Base-by-base conservation (phyloP, 1,284 basidiomycete species). In the Cutaneotrichosporon cavernicola region DNA sequence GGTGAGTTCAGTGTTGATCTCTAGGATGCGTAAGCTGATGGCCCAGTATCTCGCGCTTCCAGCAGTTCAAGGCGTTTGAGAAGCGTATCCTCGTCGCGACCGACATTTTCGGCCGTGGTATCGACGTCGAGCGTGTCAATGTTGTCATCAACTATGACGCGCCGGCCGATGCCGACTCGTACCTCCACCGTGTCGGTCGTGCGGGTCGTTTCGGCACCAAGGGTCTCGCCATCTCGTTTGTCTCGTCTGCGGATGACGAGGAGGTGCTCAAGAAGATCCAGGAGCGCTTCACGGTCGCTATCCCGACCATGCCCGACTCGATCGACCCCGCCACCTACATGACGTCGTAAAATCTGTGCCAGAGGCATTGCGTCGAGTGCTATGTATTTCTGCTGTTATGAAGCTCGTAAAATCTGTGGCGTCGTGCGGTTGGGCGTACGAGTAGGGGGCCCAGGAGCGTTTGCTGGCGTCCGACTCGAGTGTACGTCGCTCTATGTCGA, bases 131-230 rank as follows among this genome's bases (percentile, higher is more conserved):
- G 80, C 92, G 94, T 72, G 94, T 97, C 71, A 97, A 97, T 82
- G 97, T 96, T 67, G 92, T 95, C 58, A 86, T 96, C 82, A 95
- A 95, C 81, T 95, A 94, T 75, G 97, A 99, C 78, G 95, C 91
- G 63, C 95, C 97, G 50, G 86, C 90, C 56, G 97, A 99, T 76
- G 97, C 97, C 43, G 97, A 99, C 83, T 94, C 91, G 69, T 99
- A 99, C 82, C 86, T 99, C 61, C 97, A 99, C 83, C 90, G 97
- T 82, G 97, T 99, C 66, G 97, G 95, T 72, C 95, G 97, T 85
- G 97, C 97, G 70, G 97, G 97, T 72, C 92, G 97, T 73, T 99
- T 99, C 82, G 97, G 97, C 70, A 99, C 97, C 53, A 99, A 99
- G 83, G 97, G 97, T 86, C 87, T 99, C 47, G 95, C 95, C n/a